These are phyloP conservation scores for Torulaspora maleeae DNA, from an alignment of 805 yeast species.

Conservation along the genomic window DNA sequence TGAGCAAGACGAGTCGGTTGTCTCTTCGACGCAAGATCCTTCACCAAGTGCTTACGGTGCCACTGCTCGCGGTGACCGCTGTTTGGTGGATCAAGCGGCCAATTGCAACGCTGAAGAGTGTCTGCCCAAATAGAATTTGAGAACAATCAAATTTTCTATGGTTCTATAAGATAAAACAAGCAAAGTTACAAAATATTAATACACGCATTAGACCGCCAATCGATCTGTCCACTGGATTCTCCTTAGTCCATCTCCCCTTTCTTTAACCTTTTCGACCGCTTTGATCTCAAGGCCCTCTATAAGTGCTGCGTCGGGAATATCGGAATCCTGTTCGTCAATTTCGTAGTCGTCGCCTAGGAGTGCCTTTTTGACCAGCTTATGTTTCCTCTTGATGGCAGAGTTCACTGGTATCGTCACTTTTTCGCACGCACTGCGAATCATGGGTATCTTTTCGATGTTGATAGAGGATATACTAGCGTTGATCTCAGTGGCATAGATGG, in stretches of 20 bases:
- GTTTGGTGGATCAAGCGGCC: slow-evolving; percentile 50
- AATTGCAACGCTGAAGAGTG: slow-evolving; percentile 48
- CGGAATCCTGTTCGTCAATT: slow-evolving; percentile 8
- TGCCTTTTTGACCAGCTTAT: slow-evolving; percentile 19
- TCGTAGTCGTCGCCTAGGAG: slow-evolving; percentile 19
- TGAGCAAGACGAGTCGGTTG: slow-evolving; percentile 5
- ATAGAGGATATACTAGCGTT: slow-evolving; percentile 21
- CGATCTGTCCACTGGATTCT: slow-evolving; percentile 3
- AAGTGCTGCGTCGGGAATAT: slow-evolving; percentile 26
- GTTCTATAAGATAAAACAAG: slow-evolving; percentile 1
- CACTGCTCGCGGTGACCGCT: slow-evolving; percentile 34
- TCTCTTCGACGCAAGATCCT: slow-evolving; percentile 15
- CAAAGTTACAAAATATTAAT: neutral
- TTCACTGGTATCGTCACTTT: slow-evolving; percentile 33
- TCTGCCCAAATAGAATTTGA: slow-evolving; percentile 21
- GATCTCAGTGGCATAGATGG: slow-evolving; percentile 34
- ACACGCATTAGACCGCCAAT: neutral
- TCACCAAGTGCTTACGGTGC: slow-evolving; percentile 35
- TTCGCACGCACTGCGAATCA: slow-evolving; percentile 24
- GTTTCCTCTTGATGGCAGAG: slow-evolving; percentile 24
- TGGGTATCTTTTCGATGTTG: slow-evolving; percentile 21
- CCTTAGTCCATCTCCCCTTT: neutral
- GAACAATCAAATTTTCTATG: neutral
- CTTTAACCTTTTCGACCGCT: neutral
- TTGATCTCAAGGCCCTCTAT: slow-evolving; percentile 27